Percentiles rank a stretch among this genome's conserved stretches.
These are phyloP conservation scores for Melanogaster broomeanus DNA, from an alignment of 768 basidiomycete species.

Conservation along the genomic window DNA sequence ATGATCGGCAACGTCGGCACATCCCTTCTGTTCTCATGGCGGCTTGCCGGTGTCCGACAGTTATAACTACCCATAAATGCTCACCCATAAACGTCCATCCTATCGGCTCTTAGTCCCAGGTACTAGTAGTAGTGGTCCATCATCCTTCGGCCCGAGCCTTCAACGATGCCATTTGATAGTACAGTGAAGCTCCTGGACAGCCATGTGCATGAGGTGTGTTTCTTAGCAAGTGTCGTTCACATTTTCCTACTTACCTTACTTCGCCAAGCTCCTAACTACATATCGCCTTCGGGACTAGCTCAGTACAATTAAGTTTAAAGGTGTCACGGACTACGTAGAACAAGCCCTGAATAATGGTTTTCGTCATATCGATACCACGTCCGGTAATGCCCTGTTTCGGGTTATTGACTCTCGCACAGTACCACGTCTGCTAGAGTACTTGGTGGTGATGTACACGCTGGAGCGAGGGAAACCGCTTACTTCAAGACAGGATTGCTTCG, in stretches of 20 bases:
- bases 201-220: conserved; percentile 37
- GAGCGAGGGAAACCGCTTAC: conserved; percentile 46
- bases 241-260: neutral
- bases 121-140: no score
- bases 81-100: no score
- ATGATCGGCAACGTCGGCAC: no score
- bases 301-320: conserved; percentile 38
- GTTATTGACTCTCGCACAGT: conserved; percentile 41
- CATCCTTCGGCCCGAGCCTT: neutral
- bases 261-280: conserved; percentile 54
- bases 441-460: conserved; percentile 55
- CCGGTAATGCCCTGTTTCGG: conserved; percentile 38
- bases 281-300: conserved; percentile 66
- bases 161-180: conserved; percentile 41
- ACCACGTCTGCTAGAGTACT: conserved; percentile 41
- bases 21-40: no score
- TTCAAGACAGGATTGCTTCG: no score
- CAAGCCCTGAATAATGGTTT: conserved; percentile 64
- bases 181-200: conserved; percentile 44
- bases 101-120: no score
- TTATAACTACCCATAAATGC: no score
- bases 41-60: no score
- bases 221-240: neutral
- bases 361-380: conserved; percentile 64
- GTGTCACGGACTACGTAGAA: conserved; percentile 54